These are phyloP conservation scores for Lentinula aciculospora DNA, from an alignment of 768 basidiomycete species.

Conservation along the genomic window DNA sequence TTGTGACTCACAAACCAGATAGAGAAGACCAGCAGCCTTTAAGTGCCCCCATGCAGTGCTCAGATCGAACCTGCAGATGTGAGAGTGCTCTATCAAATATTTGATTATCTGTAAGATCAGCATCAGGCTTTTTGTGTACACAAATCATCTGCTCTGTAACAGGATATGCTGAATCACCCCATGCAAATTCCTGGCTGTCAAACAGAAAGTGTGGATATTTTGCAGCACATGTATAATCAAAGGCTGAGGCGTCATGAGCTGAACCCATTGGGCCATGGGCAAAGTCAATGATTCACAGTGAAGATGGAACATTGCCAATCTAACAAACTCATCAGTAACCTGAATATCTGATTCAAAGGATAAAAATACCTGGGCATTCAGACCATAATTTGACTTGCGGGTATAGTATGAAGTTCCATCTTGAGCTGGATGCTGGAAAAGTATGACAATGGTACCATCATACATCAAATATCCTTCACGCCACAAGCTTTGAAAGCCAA, in stretches of 20 bases:
- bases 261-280: constrained; percentile 26
- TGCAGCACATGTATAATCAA: constrained; percentile 22
- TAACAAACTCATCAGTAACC: constrained; percentile 9
- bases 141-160: constrained; percentile 22
- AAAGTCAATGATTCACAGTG: constrained; percentile 24
- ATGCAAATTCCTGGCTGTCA: constrained; percentile 20
- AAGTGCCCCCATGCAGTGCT: constrained; percentile 31
- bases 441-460: constrained; percentile 18
- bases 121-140: constrained; percentile 24
- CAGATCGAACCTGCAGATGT: constrained; percentile 24
- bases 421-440: constrained; percentile 13
- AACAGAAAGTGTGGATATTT: constrained; percentile 19
- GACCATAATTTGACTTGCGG: constrained; percentile 27
- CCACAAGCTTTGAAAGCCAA: constrained; percentile 22
- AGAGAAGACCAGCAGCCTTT: constrained; percentile 25
- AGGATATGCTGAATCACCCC: constrained; percentile 20
- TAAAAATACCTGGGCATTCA: constrained; percentile 26
- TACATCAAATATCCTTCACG: constrained; percentile 30
- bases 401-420: constrained; percentile 30
- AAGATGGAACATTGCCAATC: constrained; percentile 27
- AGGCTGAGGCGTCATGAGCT: constrained; percentile 27
- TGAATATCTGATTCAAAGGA: not conserved
- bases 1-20: constrained; percentile 20
- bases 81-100: constrained; percentile 22
- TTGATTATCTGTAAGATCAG: constrained; percentile 18